Evolutionary conservation across 495 filamentous ascomycete genomes (phyloP), one percentile per base, ranked within the genome.

Genomic region (Xylaria intraflava): DNA sequence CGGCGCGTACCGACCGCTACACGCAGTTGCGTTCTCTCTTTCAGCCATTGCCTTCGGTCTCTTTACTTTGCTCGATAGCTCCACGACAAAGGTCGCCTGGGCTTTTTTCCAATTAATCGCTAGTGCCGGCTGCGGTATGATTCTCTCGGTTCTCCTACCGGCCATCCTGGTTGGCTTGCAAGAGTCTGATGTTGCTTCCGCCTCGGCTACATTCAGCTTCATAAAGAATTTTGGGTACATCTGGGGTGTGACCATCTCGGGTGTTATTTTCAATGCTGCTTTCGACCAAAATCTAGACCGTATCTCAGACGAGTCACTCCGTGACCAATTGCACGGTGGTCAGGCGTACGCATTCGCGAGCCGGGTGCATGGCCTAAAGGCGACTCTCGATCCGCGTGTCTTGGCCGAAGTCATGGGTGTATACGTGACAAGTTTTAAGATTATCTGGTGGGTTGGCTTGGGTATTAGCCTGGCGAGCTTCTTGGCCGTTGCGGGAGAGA

Each of bases 211-310:
- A 0, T 80, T 56, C 50, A 51, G 60, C 0, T 78, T 78, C 48
- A 46, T 76, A 6, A 61, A 69, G 6, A 63, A 45, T n/a, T 75
- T 76, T 35, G 77, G 76, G 1, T 45, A 44, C 19, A 59, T 77
- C 16, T 79, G 75, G 75, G 76, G 72, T 0, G 65, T 72, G 2
- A 36, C 57, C 1, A 51, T 65, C 5, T 39, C 58, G 0, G 23
- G 49, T 20, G 40, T 54, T 26, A 53, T 63, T 16, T 59, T 61
- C 48, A 66, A 62, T 22, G 47, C 43, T 31, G 26, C 16, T 16
- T 16, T 46, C 12, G 16, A 46, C 16, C 10, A 16, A 19, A 46
- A 46, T 20, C 27, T 46, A 10, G n/a, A 31, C 16, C n/a, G 8
- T 2, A 27, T 45, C 11, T 38, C 35, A 29, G n/a, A n/a, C 9